These are phyloP conservation scores for Fraxinus angustifolia DNA, from an alignment of 305 asterid genomes.

Conservation along the genomic window DNA sequence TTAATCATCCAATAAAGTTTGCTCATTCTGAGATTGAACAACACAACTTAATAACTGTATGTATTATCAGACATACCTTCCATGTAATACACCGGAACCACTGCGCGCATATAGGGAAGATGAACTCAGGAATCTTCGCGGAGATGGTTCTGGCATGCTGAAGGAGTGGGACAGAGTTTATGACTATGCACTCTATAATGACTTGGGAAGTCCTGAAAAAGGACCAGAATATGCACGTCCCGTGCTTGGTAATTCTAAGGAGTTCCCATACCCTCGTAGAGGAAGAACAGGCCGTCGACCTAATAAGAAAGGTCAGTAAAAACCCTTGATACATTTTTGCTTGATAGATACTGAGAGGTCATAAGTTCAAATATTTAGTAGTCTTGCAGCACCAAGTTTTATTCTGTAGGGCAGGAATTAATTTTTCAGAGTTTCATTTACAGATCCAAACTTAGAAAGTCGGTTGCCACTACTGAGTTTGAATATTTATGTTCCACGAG, in stretches of 20 bases:
- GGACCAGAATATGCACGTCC: constrained; percentile 55
- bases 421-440: not conserved
- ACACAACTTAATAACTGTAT: not conserved
- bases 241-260: constrained; percentile 60
- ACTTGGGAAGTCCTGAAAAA: constrained; percentile 62
- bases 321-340: not conserved
- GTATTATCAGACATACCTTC: constrained; percentile 53
- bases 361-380: not conserved
- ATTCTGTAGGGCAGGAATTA: not conserved
- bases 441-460: constrained; percentile 55
- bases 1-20: not conserved
- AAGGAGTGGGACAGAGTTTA: constrained; percentile 75
- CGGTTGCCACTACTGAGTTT: constrained; percentile 56
- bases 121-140: constrained; percentile 49
- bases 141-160: constrained; percentile 52
- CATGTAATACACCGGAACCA: constrained; percentile 53
- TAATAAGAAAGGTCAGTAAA: constrained; percentile 42
- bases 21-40: constrained; percentile 1
- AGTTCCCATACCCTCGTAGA: constrained; percentile 81
- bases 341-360: not conserved
- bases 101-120: constrained; percentile 47
- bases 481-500: constrained; percentile 63
- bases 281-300: constrained; percentile 72
- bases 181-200: constrained; percentile 69
- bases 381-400: not conserved